A percentile compares a stretch with the other conserved stretches of the same genome.
phyloP scores from a whole-genome alignment of 2,329 filamentous ascomycete genomes.

The Lachnellula willkommii region DNA sequence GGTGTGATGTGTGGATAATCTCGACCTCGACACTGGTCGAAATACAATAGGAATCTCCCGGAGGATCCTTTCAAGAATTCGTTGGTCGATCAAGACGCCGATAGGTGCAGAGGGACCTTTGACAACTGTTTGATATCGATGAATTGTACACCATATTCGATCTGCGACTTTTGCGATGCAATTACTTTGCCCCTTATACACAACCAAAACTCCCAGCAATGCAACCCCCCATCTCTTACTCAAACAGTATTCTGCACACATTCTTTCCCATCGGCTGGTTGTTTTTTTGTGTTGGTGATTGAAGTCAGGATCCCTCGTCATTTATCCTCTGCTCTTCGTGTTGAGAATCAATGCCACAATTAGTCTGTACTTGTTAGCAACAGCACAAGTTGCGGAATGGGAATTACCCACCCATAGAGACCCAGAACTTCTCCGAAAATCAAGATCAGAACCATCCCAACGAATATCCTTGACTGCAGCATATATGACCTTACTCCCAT shows the following conservation, averaged over 20 bases:
- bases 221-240: constrained; percentile 23
- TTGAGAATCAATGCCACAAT: constrained; percentile 93
- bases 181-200: constrained; percentile 17
- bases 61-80: not conserved
- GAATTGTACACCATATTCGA: constrained; percentile 21
- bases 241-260: constrained; percentile 20
- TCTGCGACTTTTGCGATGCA: constrained; percentile 12
- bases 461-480: constrained; percentile 92
- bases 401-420: constrained; percentile 76
- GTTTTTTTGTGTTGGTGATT: not conserved
- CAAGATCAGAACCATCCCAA: constrained; percentile 96
- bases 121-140: not conserved
- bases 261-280: not conserved
- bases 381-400: not conserved
- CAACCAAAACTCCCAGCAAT: constrained; percentile 30
- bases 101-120: not conserved
- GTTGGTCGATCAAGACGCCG: not conserved
- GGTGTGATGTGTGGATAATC: no score
- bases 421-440: constrained; percentile 98
- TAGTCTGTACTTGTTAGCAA: constrained; percentile 49
- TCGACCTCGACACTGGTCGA: not conserved
- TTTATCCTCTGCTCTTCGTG: constrained; percentile 54
- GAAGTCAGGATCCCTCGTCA: not conserved
- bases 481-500: constrained; percentile 91
- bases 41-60: not conserved